A percentile compares a stretch with the other conserved stretches of the same genome.
These are phyloP conservation scores for Ophiostoma montium DNA, from an alignment of 2,329 filamentous ascomycete species.

Conservation along the genomic window DNA sequence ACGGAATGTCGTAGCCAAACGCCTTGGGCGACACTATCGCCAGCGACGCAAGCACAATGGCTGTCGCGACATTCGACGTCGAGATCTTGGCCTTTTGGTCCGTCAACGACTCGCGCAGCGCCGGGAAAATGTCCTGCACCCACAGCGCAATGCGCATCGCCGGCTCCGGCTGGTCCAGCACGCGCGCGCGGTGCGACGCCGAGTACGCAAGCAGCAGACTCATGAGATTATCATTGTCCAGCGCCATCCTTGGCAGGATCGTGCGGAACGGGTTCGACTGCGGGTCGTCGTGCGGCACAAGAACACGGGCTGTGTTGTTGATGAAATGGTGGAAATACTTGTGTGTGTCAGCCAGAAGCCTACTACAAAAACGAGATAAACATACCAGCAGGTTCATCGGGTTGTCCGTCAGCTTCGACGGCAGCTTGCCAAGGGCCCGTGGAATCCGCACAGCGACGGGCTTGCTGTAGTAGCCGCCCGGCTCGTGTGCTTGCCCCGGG, in stretches of 20 bases:
- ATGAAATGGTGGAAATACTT: conserved; percentile 49
- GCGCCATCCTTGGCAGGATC: conserved; percentile 45
- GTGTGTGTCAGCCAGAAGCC: not conserved
- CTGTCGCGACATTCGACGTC: conserved; percentile 61
- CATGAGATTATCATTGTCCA: conserved; percentile 56
- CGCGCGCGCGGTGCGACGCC: conserved; percentile 65
- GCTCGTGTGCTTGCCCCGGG: conserved; percentile 28
- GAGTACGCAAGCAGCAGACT: conserved; percentile 70
- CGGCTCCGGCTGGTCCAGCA: conserved; percentile 61
- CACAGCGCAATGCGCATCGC: conserved; percentile 64
- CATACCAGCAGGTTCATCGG: conserved; percentile 58
- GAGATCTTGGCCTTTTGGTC: conserved; percentile 49
- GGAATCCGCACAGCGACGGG: conserved; percentile 49
- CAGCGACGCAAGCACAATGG: conserved; percentile 72
- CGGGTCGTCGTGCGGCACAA: conserved; percentile 36
- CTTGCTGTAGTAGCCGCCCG: conserved; percentile 54
- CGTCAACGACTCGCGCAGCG: conserved; percentile 51
- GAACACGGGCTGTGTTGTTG: conserved; percentile 57
- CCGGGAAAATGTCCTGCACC: conserved; percentile 67
- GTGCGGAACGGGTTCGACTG: conserved; percentile 39
- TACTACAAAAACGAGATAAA: not conserved
- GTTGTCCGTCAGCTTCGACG: conserved; percentile 46
- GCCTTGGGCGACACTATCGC: conserved; percentile 73
- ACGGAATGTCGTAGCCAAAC: conserved; percentile 66
- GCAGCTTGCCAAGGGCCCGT: conserved; percentile 32